Evolutionary conservation across 306 rosid species (phyloP).

Genomic region (Bauhinia variegata): DNA sequence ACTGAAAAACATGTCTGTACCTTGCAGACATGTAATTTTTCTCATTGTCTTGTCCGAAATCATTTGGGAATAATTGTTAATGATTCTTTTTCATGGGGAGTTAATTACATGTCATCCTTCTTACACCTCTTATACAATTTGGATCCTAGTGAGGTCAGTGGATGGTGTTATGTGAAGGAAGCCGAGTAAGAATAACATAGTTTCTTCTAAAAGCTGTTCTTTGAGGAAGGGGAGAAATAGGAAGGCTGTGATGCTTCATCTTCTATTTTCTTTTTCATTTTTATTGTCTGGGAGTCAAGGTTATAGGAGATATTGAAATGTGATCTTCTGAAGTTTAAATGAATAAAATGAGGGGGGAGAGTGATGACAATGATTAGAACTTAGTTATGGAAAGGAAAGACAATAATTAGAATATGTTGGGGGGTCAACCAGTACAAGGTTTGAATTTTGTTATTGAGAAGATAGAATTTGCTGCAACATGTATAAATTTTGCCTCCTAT

Average conservation of each 20-base stretch:
- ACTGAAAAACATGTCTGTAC: neutral
- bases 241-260: neutral
- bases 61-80: neutral
- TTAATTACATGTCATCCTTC: neutral
- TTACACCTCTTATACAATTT: neutral
- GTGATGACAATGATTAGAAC: neutral
- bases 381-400: neutral
- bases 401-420: neutral
- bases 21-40: neutral
- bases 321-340: neutral
- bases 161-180: neutral
- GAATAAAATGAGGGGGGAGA: neutral
- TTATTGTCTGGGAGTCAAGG: no score
- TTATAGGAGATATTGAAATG: no score
- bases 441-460: neutral
- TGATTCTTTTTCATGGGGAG: neutral
- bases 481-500: neutral
- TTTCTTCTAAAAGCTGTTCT: neutral
- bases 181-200: neutral
- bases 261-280: no score
- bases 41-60: neutral
- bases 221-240: neutral
- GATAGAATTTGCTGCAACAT: neutral
- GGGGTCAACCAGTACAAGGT: neutral
- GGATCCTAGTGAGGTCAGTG: no score